phyloP scores from a whole-genome alignment of 2,329 filamentous ascomycete genomes.

The Aspergillus fructus region DNA sequence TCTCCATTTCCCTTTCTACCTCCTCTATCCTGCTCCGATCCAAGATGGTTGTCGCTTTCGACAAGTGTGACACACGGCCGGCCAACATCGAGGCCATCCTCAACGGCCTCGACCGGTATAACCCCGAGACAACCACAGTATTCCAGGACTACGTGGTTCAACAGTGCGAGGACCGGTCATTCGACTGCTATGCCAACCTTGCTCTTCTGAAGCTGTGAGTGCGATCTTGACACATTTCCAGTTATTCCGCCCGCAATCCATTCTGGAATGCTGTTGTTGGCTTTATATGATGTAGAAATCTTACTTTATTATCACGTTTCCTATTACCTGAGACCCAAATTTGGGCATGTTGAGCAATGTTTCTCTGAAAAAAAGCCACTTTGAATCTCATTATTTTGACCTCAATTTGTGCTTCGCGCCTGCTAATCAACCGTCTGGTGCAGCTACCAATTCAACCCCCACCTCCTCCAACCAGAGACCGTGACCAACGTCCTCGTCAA shows the following conservation, averaged over 20 bases:
- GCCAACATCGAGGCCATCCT: slow-evolving; percentile 91
- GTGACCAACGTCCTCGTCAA: slow-evolving; percentile 99
- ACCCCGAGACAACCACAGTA: slow-evolving; percentile 88
- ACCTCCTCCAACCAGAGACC: slow-evolving; percentile 93
- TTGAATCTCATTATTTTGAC: not conserved
- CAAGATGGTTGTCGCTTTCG: slow-evolving; percentile 56
- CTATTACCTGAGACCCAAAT: slow-evolving; percentile 83
- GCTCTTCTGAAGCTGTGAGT: slow-evolving; percentile 92
- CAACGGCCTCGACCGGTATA: slow-evolving; percentile 96
- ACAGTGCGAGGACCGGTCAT: slow-evolving; percentile 93
- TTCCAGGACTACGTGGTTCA: slow-evolving; percentile 93
- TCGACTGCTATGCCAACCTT: slow-evolving; percentile 95
- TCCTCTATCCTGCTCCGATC: not conserved
- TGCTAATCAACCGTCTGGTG: not conserved
- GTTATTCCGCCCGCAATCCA: not conserved
- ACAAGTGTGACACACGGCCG: slow-evolving; percentile 88
- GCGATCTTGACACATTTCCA: not conserved
- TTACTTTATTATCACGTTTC: slow-evolving; percentile 73
- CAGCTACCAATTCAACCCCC: slow-evolving; percentile 99
- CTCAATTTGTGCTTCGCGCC: not conserved
- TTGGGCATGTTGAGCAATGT: slow-evolving; percentile 66
- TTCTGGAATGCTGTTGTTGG: not conserved
- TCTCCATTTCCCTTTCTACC: not conserved
- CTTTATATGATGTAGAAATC: slow-evolving; percentile 68
- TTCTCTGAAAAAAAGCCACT: slow-evolving; percentile 61